Evolutionary conservation across 2,329 filamentous ascomycete genomes (phyloP), one percentile per base, ranked within the genome.

Genomic region (Sporothrix humicola): DNA sequence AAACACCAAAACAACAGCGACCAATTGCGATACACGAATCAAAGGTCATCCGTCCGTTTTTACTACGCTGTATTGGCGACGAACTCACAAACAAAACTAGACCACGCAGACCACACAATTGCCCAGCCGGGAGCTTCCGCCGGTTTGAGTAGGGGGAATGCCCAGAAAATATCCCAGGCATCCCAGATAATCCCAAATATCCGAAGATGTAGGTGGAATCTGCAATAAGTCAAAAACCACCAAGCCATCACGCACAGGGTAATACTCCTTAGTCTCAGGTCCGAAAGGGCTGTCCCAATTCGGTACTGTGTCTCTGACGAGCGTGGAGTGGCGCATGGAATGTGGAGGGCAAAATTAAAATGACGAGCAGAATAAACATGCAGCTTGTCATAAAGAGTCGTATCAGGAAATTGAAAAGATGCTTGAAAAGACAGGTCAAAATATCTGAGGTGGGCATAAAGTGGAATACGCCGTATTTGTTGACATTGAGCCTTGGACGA

Each of bases 111-210:
- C 68, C 48, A 46, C 50, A n/a, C 50, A 70, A 23, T 7, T 46
- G 46, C 31, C 50, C 17, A 44, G 31, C 31, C 52, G 31, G 68
- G 50, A 56, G 50, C 68, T 58, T 69, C 68, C 37, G 52, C 52
- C 52, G 52, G 50, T 58, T 26, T 56, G 31, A 15, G 48, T 20
- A 17, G 48, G 31, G 26, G 20, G 44, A 50, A 7, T 50, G 44
- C 12, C 26, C 58, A 61, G 56, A 12, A 59, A 56, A 17, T 56
- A 56, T 56, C n/a, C 4, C n/a, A 15, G 7, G 52, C n/a, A 56
- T 20, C 2, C 31, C 31, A 37, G 7, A 37, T 37, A 37, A 37
- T 37, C 7, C 31, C 31, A 37, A 37, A 7, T 7, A 37, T 37
- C 31, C 31, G 7, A 37, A 37, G 31, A 5, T 37, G 7, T 37